A percentile compares a stretch with the other conserved stretches of the same genome.
Conservation (phyloP, 306 rosid genomes). For the Lagenaria siceraria region DNA sequence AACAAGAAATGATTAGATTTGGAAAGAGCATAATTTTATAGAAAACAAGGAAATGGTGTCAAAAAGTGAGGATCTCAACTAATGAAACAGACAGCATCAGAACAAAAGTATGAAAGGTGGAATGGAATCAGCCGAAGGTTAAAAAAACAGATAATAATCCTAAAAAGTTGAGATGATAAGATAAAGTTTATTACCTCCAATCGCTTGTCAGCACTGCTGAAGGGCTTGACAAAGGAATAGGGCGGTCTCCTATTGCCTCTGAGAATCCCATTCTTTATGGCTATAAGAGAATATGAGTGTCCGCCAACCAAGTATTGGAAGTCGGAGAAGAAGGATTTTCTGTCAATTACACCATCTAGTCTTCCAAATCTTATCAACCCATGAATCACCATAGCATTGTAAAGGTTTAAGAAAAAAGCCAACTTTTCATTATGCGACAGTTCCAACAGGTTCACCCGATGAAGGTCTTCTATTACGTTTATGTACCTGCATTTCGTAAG, state of each 20-base stretch:
- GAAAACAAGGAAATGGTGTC: not conserved
- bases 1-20: not conserved
- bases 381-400: slow-evolving; percentile 95
- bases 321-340: slow-evolving; percentile 63
- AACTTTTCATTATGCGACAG: slow-evolving; percentile 59
- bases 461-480: slow-evolving; percentile 60
- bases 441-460: slow-evolving; percentile 51
- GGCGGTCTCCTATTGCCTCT: slow-evolving; percentile 77
- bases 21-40: not conserved
- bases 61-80: not conserved
- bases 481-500: slow-evolving; percentile 57
- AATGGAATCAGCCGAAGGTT: not conserved
- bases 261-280: slow-evolving; percentile 68
- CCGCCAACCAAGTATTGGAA: slow-evolving; percentile 83
- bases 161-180: not conserved
- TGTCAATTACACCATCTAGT: slow-evolving; percentile 62
- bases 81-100: not conserved
- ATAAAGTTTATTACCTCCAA: slow-evolving; percentile 52
- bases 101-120: not conserved
- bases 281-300: slow-evolving; percentile 46
- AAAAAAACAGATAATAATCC: not conserved
- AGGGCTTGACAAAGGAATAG: slow-evolving; percentile 56
- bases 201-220: slow-evolving; percentile 52
- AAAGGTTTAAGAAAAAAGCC: slow-evolving; percentile 78
- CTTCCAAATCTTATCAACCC: slow-evolving; percentile 53